Percentiles rank a stretch among this genome's conserved stretches.
These are phyloP conservation scores for Candolleomyces aberdarensis DNA, from an alignment of 768 basidiomycete species.

Conservation along the genomic window DNA sequence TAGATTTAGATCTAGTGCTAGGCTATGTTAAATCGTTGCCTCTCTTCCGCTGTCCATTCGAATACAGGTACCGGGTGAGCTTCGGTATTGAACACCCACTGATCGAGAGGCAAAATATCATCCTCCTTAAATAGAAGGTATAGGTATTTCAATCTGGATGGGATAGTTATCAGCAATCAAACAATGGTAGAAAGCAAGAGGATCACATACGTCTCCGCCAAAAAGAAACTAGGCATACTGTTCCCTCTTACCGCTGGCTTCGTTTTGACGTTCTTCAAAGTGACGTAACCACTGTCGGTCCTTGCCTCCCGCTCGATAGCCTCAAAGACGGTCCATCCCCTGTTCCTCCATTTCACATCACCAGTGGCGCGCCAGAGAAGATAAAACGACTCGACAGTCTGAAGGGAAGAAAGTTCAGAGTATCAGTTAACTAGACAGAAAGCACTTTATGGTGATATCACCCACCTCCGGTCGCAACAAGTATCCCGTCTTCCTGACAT, in stretches of 20 bases:
- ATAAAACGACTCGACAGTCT: constrained; percentile 76
- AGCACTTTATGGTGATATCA: constrained; percentile 1
- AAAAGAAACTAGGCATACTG: constrained; percentile 63
- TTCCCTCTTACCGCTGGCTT: constrained; percentile 40
- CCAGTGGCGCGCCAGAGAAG: constrained; percentile 70
- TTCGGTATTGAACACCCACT: constrained; percentile 65
- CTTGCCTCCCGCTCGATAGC: constrained; percentile 60
- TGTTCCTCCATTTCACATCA: constrained; percentile 63
- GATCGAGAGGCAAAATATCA: constrained; percentile 53
- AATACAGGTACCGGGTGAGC: constrained; percentile 80
- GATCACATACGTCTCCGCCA: constrained; percentile 42
- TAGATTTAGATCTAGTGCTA: constrained; percentile 2
- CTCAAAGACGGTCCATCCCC: constrained; percentile 69
- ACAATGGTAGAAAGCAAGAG: not conserved
- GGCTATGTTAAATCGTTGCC: constrained; percentile 27
- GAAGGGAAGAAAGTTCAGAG: not conserved
- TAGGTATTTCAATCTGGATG: constrained; percentile 63
- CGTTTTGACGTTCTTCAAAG: constrained; percentile 45
- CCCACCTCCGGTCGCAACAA: constrained; percentile 70
- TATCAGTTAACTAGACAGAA: not conserved
- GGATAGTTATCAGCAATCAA: not conserved
- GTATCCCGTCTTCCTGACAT: constrained; percentile 42
- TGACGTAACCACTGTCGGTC: constrained; percentile 62
- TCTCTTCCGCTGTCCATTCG: constrained; percentile 56
- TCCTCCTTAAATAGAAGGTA: constrained; percentile 66